A percentile compares a stretch with the other conserved stretches of the same genome.
phyloP scores from a whole-genome alignment of 495 filamentous ascomycete species.

The Aspergillus carlsbadensis region DNA sequence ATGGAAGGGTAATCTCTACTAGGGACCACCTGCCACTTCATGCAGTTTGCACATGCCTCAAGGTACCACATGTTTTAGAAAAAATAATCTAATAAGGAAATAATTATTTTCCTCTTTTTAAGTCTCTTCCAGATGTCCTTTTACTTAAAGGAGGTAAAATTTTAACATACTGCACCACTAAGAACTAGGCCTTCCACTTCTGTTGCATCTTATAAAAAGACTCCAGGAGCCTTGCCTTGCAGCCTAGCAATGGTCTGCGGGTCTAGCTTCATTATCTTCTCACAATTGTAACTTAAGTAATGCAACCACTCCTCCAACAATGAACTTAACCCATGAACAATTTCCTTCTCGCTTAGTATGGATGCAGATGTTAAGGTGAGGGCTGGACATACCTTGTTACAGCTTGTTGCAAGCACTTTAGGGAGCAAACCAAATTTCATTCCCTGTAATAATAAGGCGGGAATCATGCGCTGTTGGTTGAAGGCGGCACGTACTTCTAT shows the following conservation, averaged over 20 bases:
- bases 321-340: no score
- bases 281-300: slow-evolving; percentile 6
- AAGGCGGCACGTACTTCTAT: background rate
- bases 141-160: slow-evolving; percentile 19
- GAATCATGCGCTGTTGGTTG: no score
- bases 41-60: slow-evolving; percentile 22
- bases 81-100: slow-evolving; percentile 25
- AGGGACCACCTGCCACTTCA: slow-evolving; percentile 25
- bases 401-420: no score
- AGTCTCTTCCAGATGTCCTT: slow-evolving; percentile 19
- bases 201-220: slow-evolving; percentile 1
- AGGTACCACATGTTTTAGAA: slow-evolving; percentile 36
- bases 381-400: no score
- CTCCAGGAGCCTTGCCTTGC: slow-evolving; percentile 11
- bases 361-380: no score
- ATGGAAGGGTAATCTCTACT: slow-evolving; percentile 20
- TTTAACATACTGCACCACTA: slow-evolving; percentile 18
- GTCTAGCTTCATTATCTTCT: slow-evolving; percentile 10
- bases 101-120: slow-evolving; percentile 7
- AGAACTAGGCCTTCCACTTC: slow-evolving; percentile 12
- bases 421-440: no score
- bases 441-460: no score
- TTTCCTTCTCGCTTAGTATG: no score
- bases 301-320: background rate
- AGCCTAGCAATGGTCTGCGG: slow-evolving; percentile 12